Evolutionary conservation across 805 yeast species (phyloP).

Genomic region (Cephaloascus albidus): DNA sequence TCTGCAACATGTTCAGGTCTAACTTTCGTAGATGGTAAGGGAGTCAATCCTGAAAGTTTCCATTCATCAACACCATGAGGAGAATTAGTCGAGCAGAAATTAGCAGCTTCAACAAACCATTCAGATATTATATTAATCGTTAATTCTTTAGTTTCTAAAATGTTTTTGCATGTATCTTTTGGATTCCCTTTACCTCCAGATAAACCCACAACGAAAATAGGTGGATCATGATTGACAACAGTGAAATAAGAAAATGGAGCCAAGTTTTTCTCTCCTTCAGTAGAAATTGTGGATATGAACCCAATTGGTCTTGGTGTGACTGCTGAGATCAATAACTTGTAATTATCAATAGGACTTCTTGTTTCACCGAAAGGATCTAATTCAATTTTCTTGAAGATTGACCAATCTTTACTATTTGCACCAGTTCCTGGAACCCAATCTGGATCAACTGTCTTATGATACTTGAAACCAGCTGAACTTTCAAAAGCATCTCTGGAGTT

Average conservation of each 20-base stretch:
- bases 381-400: constrained; percentile 14
- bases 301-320: constrained; percentile 56
- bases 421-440: constrained; percentile 23
- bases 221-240: constrained; percentile 44
- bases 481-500: constrained; percentile 6
- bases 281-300: constrained; percentile 37
- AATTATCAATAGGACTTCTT: constrained; percentile 33
- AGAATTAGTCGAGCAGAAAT: constrained; percentile 34
- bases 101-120: constrained; percentile 60
- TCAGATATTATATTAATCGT: constrained; percentile 51
- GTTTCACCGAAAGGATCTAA: constrained; percentile 24
- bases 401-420: constrained; percentile 18
- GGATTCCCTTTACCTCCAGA: constrained; percentile 22
- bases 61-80: constrained; percentile 48
- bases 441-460: constrained; percentile 14
- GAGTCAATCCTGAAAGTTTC: constrained; percentile 45
- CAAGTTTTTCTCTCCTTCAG: constrained; percentile 34
- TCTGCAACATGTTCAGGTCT: constrained; percentile 52
- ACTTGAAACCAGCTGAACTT: constrained; percentile 4
- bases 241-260: constrained; percentile 56
- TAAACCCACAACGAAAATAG: constrained; percentile 43
- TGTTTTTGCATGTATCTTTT: constrained; percentile 44
- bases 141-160: constrained; percentile 41
- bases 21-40: constrained; percentile 31
- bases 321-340: constrained; percentile 41